These are phyloP conservation scores for Candolleomyces aberdarensis DNA, from an alignment of 768 basidiomycete species.

Conservation along the genomic window DNA sequence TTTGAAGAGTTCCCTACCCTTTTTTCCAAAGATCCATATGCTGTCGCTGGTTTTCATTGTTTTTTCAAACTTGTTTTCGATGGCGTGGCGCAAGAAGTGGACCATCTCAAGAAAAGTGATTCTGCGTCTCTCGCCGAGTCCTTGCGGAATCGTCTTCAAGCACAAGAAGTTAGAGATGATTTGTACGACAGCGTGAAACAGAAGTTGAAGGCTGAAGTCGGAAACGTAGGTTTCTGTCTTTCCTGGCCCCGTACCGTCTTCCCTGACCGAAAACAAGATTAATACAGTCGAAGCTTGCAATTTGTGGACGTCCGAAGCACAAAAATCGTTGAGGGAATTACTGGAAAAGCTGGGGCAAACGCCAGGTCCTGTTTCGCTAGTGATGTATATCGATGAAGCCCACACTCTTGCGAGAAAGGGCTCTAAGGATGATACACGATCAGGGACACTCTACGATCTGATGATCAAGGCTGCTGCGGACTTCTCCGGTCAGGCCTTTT, in stretches of 20 bases:
- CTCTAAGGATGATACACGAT: neutral
- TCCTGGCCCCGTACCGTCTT: neutral
- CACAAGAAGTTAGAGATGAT: neutral
- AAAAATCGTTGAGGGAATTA: neutral
- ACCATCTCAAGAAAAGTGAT: neutral
- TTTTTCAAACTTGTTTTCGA: neutral
- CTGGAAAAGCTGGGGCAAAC: neutral
- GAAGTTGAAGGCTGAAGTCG: neutral
- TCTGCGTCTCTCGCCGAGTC: neutral
- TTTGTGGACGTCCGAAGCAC: neutral
- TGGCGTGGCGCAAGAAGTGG: neutral
- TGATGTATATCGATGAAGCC: neutral
- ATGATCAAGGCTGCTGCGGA: neutral
- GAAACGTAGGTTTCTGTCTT: neutral
- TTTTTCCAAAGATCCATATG: neutral
- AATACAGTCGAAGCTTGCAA: neutral
- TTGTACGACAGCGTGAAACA: neutral
- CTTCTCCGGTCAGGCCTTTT: neutral
- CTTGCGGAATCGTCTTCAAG: neutral
- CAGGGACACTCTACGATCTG: neutral
- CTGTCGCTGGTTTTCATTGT: neutral
- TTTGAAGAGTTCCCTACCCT: neutral
- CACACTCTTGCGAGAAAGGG: neutral
- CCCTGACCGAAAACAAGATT: neutral
- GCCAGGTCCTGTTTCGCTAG: neutral